Conservation (phyloP, 768 basidiomycete species). For the Tricholoma furcatifolium region DNA sequence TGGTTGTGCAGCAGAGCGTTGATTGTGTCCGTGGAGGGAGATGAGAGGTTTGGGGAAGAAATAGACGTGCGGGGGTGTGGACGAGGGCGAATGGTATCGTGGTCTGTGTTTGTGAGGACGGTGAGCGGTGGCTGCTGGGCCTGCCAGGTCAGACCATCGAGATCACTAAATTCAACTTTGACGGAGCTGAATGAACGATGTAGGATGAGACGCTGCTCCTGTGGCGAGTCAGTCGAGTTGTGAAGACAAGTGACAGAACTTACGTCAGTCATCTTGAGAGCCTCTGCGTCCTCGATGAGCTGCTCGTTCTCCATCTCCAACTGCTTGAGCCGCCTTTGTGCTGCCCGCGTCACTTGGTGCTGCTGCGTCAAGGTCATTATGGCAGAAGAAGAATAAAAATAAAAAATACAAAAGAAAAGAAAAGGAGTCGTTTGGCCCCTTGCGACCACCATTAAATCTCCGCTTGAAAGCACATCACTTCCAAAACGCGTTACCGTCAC, state of each 20-base stretch:
- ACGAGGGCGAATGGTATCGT: constrained; percentile 37
- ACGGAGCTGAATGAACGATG: constrained; percentile 49
- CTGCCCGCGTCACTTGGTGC: constrained; percentile 35
- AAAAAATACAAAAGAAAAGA: constrained; percentile 1
- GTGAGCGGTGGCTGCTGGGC: constrained; percentile 38
- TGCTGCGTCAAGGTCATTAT: not conserved
- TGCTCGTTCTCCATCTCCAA: constrained; percentile 53
- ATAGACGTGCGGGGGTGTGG: not conserved
- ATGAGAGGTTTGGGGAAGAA: not conserved
- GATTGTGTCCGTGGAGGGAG: constrained; percentile 5
- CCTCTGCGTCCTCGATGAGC: constrained; percentile 52
- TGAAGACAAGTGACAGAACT: not conserved
- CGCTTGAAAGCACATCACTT: constrained; percentile 26
- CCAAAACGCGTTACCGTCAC: constrained; percentile 29
- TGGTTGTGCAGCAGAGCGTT: constrained; percentile 18
- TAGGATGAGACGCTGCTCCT: constrained; percentile 42
- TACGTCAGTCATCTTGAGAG: constrained; percentile 59
- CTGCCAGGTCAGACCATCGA: constrained; percentile 56
- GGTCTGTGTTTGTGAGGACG: constrained; percentile 36
- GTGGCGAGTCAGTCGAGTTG: not conserved
- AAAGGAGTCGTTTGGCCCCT: constrained; percentile 1
- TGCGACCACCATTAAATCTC: constrained; percentile 22
- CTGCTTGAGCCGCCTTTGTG: constrained; percentile 44
- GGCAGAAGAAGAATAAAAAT: not conserved
- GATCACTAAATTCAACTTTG: constrained; percentile 60